Percentiles rank a stretch among this genome's conserved stretches.
Conservation (phyloP, 129 eudicot genomes). For the Ambrosia artemisiifolia region DNA sequence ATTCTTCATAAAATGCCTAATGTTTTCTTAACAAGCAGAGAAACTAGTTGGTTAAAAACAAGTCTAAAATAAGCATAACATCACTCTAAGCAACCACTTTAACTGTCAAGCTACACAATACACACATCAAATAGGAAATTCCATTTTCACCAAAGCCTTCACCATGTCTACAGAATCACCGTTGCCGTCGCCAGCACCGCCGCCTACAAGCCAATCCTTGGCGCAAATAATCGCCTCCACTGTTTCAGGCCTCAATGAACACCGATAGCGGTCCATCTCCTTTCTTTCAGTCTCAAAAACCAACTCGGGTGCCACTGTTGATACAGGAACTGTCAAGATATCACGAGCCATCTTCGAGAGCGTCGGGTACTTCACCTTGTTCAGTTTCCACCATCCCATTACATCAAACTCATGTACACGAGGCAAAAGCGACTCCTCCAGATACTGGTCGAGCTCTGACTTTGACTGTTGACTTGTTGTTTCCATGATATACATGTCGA, state of each 20-base stretch:
- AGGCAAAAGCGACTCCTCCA: slow-evolving; percentile 75
- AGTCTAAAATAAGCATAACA: slow-evolving; percentile 20
- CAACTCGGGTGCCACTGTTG: slow-evolving; percentile 41
- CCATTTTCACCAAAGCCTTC: slow-evolving; percentile 47
- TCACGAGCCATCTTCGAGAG: slow-evolving; percentile 86
- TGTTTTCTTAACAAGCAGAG: not conserved
- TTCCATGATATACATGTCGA: slow-evolving; percentile 73
- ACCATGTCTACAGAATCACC: slow-evolving; percentile 32
- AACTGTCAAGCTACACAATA: not conserved
- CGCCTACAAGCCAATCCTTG: slow-evolving; percentile 62
- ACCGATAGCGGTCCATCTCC: slow-evolving; percentile 74
- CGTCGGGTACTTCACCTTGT: slow-evolving; percentile 73
- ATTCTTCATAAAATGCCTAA: not conserved
- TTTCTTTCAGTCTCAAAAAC: slow-evolving; percentile 55
- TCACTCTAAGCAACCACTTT: slow-evolving; percentile 11
- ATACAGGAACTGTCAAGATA: slow-evolving; percentile 64
- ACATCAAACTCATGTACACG: slow-evolving; percentile 85
- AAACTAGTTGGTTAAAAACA: not conserved
- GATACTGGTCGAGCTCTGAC: slow-evolving; percentile 73
- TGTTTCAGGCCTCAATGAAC: slow-evolving; percentile 69
- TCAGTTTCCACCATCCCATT: slow-evolving; percentile 87
- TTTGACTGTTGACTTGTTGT: slow-evolving; percentile 69
- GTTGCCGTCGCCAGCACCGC: slow-evolving; percentile 1
- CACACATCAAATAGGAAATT: slow-evolving; percentile 57
- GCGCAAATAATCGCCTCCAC: slow-evolving; percentile 80